Conservation (phyloP, 352 stramenopile species). For the Globisporangium okanoganense region DNA sequence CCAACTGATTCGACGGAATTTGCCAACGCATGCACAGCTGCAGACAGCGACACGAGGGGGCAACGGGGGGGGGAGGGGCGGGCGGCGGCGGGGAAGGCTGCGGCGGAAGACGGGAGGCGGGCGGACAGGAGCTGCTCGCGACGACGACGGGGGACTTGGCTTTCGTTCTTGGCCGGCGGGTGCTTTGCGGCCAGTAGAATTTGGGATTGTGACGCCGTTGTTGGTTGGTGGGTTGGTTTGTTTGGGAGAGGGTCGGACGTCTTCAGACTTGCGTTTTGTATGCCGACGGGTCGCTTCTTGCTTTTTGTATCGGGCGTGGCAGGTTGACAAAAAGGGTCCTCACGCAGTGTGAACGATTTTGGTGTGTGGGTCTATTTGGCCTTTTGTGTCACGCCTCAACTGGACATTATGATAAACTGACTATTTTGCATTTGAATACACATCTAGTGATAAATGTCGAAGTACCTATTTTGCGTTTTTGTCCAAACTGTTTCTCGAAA, state of each 20-base stretch:
- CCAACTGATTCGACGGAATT: slow-evolving; percentile 68
- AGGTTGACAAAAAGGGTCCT: background rate
- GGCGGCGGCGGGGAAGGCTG: background rate
- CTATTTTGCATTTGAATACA: background rate
- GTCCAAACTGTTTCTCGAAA: background rate
- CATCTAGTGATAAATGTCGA: background rate
- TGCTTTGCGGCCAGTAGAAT: slow-evolving; percentile 11
- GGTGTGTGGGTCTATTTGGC: background rate
- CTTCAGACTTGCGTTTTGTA: background rate
- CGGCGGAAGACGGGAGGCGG: background rate
- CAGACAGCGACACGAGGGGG: slow-evolving; percentile 20
- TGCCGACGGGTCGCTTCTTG: background rate
- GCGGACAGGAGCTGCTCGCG: background rate
- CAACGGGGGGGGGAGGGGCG: background rate
- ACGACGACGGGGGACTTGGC: background rate
- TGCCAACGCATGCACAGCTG: slow-evolving; percentile 87
- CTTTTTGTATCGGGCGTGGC: background rate
- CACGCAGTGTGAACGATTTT: background rate
- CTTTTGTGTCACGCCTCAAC: background rate
- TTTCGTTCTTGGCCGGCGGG: background rate
- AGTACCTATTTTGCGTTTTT: background rate
- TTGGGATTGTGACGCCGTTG: slow-evolving; percentile 4
- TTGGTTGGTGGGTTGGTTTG: background rate
- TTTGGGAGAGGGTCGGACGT: background rate
- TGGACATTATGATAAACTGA: background rate